phyloP scores from a whole-genome alignment of 345 rosid genomes.

The Aegle marmelos region DNA sequence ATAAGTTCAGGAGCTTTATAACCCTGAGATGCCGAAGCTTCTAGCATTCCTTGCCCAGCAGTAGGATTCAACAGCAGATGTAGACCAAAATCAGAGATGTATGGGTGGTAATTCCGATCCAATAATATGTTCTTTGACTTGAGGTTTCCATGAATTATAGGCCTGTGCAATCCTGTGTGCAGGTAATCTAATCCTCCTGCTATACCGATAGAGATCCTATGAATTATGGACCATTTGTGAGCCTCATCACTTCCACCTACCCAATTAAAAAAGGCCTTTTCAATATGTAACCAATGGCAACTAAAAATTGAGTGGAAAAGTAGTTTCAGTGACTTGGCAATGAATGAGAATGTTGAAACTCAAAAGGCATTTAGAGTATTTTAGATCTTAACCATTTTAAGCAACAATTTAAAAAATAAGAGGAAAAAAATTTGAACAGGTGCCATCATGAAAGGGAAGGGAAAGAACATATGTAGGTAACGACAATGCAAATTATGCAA shows the following conservation, averaged over 20 bases:
- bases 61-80: conserved; percentile 62
- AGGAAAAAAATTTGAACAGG: background rate
- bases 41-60: conserved; percentile 78
- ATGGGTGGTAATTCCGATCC: conserved; percentile 50
- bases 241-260: conserved; percentile 60
- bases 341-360: background rate
- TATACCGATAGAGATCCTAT: conserved; percentile 55
- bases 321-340: background rate
- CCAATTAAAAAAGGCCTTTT: conserved; percentile 10
- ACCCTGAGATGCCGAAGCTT: conserved; percentile 69
- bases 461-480: background rate
- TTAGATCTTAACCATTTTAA: background rate
- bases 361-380: background rate
- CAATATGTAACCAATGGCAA: background rate
- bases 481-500: conserved; percentile 10
- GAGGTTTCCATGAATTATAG: conserved; percentile 72
- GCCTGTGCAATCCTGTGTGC: conserved; percentile 58
- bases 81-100: conserved; percentile 65
- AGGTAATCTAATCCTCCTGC: conserved; percentile 77
- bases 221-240: conserved; percentile 53
- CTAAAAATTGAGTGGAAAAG: background rate
- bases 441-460: background rate
- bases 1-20: conserved; percentile 94
- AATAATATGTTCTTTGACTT: conserved; percentile 75
- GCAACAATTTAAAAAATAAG: background rate